A percentile compares a stretch with the other conserved stretches of the same genome.
Conservation (phyloP, 192 early-diverging fungal genomes). For the Linnemannia elongata region DNA sequence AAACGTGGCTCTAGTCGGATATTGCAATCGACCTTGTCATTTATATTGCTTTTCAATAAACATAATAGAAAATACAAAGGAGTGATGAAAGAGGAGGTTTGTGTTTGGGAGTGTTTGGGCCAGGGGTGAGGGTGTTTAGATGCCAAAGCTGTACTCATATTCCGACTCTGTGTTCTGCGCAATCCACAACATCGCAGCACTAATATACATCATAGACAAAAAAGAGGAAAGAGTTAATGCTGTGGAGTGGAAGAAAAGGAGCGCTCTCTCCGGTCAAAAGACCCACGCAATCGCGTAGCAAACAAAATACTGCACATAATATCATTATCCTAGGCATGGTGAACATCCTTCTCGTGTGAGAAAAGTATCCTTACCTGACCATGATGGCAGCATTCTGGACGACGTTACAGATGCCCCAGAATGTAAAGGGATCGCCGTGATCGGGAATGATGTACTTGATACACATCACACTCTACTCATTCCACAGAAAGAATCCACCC, state of each 20-base stretch:
- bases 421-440: conserved; percentile 36
- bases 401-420: conserved; percentile 54
- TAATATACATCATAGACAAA: neutral
- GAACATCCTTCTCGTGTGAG: neutral
- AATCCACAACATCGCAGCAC: conserved; percentile 56
- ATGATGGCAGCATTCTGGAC: conserved; percentile 47
- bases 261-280: neutral
- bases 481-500: no score
- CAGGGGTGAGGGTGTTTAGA: neutral
- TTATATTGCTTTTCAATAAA: neutral
- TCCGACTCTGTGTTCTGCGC: conserved; percentile 55
- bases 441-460: conserved; percentile 42
- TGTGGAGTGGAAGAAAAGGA: neutral
- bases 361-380: conserved; percentile 17
- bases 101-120: neutral
- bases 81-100: neutral
- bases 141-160: conserved; percentile 53
- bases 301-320: neutral
- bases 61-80: neutral
- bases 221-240: neutral
- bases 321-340: neutral
- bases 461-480: conserved; percentile 20
- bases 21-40: neutral
- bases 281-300: neutral
- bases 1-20: no score